Conservation (phyloP, 495 filamentous ascomycete genomes). For the Tetracladium marchalianum region DNA sequence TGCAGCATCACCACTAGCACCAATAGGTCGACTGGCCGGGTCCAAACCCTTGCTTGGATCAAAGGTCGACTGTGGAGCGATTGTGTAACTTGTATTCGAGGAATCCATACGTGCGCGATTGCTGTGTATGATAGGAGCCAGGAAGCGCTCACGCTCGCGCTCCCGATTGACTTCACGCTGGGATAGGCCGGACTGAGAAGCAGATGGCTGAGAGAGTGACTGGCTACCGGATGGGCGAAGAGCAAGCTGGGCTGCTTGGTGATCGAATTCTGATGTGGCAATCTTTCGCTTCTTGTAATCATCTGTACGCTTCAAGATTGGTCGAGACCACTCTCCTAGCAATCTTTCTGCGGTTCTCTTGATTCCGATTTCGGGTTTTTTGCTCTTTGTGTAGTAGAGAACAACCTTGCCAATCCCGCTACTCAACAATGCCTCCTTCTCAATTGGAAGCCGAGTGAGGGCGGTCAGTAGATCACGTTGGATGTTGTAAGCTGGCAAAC, state of each 20-base stretch:
- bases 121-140: constrained; percentile 56
- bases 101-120: constrained; percentile 66
- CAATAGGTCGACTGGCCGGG: constrained; percentile 47
- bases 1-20: constrained; percentile 64
- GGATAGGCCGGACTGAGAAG: constrained; percentile 34
- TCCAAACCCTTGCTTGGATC: constrained; percentile 27
- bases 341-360: constrained; percentile 88
- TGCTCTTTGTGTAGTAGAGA: constrained; percentile 92
- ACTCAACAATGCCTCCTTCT: constrained; percentile 78
- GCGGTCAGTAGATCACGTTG: constrained; percentile 87
- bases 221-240: constrained; percentile 17
- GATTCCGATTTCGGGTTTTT: constrained; percentile 72
- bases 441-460: constrained; percentile 69
- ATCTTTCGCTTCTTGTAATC: constrained; percentile 77
- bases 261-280: constrained; percentile 43
- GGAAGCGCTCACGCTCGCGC: constrained; percentile 55
- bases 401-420: constrained; percentile 94
- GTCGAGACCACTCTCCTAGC: constrained; percentile 88
- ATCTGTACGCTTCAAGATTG: constrained; percentile 87
- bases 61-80: constrained; percentile 59
- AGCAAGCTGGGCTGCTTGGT: constrained; percentile 20
- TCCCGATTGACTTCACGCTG: constrained; percentile 30
- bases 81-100: constrained; percentile 66
- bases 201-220: constrained; percentile 31
- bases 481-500: constrained; percentile 90